Evolutionary conservation across 257 asterid species (phyloP).

Genomic region (Henckelia pumila): DNA sequence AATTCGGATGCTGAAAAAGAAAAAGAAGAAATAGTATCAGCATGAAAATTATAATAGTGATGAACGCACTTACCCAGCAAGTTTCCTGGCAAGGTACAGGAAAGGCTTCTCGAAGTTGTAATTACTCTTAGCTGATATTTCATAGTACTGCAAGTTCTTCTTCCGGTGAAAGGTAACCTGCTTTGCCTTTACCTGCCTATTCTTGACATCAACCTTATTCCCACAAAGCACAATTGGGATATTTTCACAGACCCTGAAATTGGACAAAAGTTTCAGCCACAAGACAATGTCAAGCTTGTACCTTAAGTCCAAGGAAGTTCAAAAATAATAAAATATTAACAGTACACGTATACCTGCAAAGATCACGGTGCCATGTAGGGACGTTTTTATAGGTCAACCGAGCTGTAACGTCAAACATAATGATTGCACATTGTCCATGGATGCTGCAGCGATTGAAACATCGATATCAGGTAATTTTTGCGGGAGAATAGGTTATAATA

Average conservation of each 20-base stretch:
- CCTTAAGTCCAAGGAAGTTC: neutral
- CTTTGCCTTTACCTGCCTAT: constrained; percentile 76
- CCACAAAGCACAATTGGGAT: constrained; percentile 74
- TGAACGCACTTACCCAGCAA: constrained; percentile 53
- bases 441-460: constrained; percentile 35
- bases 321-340: no score
- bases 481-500: neutral
- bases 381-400: constrained; percentile 80
- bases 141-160: constrained; percentile 68
- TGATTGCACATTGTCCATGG: constrained; percentile 83
- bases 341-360: constrained; percentile 51
- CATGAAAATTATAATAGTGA: no score
- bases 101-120: constrained; percentile 86
- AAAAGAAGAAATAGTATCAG: neutral
- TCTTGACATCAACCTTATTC: constrained; percentile 77
- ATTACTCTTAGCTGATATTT: constrained; percentile 78
- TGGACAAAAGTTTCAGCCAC: neutral
- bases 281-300: neutral
- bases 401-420: constrained; percentile 83
- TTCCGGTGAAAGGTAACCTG: constrained; percentile 78
- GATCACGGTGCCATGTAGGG: constrained; percentile 87
- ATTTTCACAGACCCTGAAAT: constrained; percentile 60
- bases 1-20: no score
- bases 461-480: neutral
- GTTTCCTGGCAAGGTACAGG: constrained; percentile 64